phyloP scores from a whole-genome alignment of 2,329 filamentous ascomycete species.

The Aspergillus sojae region DNA sequence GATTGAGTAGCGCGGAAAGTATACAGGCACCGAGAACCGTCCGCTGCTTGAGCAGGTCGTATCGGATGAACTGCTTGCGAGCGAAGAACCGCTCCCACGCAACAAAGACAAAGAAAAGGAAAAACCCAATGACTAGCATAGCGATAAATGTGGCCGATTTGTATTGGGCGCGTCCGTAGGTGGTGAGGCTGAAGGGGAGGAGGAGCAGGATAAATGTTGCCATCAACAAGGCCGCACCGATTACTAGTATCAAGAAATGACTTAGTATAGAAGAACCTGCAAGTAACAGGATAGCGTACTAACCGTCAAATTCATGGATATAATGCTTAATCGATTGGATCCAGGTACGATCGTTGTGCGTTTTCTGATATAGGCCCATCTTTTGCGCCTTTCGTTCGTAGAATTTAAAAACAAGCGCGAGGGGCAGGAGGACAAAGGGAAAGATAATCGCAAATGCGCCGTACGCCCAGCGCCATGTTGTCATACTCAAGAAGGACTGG shows the following conservation, averaged over 20 bases:
- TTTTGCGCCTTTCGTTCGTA: conserved; percentile 62
- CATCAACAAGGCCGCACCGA: conserved; percentile 20
- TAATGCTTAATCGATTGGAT: conserved; percentile 57
- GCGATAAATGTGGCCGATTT: conserved; percentile 6
- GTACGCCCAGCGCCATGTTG: conserved; percentile 66
- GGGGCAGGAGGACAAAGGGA: conserved; percentile 58
- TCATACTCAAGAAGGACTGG: conserved; percentile 50
- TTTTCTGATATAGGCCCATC: conserved; percentile 51
- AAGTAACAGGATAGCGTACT: no score
- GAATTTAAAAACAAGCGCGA: conserved; percentile 57
- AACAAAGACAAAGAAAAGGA: conserved; percentile 44
- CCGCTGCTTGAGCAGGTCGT: conserved; percentile 51
- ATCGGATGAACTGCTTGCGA: conserved; percentile 57
- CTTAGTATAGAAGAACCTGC: no score
- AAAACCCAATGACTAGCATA: conserved; percentile 4
- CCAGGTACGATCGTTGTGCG: conserved; percentile 49
- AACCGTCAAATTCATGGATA: conserved; percentile 63
- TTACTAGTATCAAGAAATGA: conserved; percentile 13
- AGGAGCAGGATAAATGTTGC: conserved; percentile 7
- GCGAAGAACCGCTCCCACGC: conserved; percentile 59
- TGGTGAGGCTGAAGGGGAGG: conserved; percentile 5
- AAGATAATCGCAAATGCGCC: conserved; percentile 64
- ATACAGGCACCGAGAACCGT: conserved; percentile 57
- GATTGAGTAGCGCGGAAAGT: conserved; percentile 50
- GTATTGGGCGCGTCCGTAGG: conserved; percentile 7